Percentiles rank a stretch among this genome's conserved stretches.
Evolutionary conservation across 2,329 filamentous ascomycete species (phyloP).

Genomic region (Trichoderma sp.): DNA sequence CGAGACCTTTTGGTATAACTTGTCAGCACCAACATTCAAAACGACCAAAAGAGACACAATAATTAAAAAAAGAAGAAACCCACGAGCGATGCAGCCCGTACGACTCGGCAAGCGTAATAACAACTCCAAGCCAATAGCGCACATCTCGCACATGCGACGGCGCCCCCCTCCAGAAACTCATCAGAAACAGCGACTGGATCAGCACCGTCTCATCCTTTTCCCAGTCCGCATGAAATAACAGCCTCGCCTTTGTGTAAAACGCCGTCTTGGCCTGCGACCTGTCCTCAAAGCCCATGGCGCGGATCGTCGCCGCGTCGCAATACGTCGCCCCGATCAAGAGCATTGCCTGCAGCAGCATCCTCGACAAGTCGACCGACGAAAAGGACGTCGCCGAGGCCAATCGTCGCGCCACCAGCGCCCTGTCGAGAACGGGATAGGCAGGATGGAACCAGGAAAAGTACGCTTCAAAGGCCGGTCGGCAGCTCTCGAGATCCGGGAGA

Average conservation of each 20-base stretch:
- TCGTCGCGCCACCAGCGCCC: slow-evolving; percentile 39
- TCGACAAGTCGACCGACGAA: slow-evolving; percentile 40
- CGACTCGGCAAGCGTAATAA: slow-evolving; percentile 50
- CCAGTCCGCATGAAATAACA: slow-evolving; percentile 52
- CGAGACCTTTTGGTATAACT: slow-evolving; percentile 24
- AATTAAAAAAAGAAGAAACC: slow-evolving; percentile 11
- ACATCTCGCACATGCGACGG: slow-evolving; percentile 48
- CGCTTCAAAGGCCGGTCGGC: slow-evolving; percentile 44
- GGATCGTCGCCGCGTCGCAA: slow-evolving; percentile 45
- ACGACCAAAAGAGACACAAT: no score
- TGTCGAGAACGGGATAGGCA: slow-evolving; percentile 53
- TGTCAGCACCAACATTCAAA: background rate
- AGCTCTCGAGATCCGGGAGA: slow-evolving; percentile 42
- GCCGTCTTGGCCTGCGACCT: slow-evolving; percentile 48
- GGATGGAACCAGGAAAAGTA: slow-evolving; percentile 58
- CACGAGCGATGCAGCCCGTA: slow-evolving; percentile 43
- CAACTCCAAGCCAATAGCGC: slow-evolving; percentile 48
- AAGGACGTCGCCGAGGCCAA: slow-evolving; percentile 28
- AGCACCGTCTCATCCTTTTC: slow-evolving; percentile 49
- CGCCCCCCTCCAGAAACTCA: slow-evolving; percentile 54
- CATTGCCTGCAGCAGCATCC: slow-evolving; percentile 50
- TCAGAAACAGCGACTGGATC: slow-evolving; percentile 50
- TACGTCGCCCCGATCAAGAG: slow-evolving; percentile 54
- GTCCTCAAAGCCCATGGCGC: slow-evolving; percentile 44
- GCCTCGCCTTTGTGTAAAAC: slow-evolving; percentile 49